Percentiles rank a stretch among this genome's conserved stretches.
Evolutionary conservation across 2,329 filamentous ascomycete species (phyloP).

Genomic region (Fusarium sp.): DNA sequence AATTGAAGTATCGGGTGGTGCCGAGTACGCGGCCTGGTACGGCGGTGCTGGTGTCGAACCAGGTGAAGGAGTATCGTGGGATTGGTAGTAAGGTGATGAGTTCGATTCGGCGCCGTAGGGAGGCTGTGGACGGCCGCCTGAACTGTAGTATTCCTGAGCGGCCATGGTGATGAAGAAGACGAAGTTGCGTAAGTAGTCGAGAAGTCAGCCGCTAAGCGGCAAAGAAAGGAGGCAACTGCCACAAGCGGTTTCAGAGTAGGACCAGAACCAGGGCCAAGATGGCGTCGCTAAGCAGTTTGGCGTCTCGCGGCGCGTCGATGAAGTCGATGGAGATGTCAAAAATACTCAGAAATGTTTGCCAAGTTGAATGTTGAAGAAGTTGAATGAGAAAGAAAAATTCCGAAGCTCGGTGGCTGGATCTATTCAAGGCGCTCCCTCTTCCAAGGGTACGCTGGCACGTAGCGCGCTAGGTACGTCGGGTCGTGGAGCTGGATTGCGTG

Average conservation of each 20-base stretch:
- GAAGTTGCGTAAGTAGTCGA: slow-evolving; percentile 16
- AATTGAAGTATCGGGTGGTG: slow-evolving; percentile 30
- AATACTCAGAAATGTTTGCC: neutral
- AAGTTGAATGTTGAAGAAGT: neutral
- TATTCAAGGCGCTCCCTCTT: slow-evolving; percentile 15
- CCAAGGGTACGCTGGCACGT: slow-evolving; percentile 28
- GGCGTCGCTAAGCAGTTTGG: slow-evolving; percentile 13
- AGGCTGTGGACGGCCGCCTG: slow-evolving; percentile 55
- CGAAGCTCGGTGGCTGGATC: slow-evolving; percentile 33
- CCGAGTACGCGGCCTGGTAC: slow-evolving; percentile 46
- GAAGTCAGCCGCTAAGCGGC: slow-evolving; percentile 34
- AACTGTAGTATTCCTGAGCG: slow-evolving; percentile 72
- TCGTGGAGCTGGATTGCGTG: slow-evolving; percentile 36
- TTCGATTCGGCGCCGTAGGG: slow-evolving; percentile 51
- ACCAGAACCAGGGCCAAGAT: neutral
- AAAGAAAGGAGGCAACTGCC: slow-evolving; percentile 33
- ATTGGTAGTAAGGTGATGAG: slow-evolving; percentile 56
- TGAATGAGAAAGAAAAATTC: slow-evolving; percentile 14
- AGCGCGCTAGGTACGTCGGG: slow-evolving; percentile 6
- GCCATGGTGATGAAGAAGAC: slow-evolving; percentile 59
- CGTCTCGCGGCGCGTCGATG: neutral
- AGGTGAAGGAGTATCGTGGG: slow-evolving; percentile 56
- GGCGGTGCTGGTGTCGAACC: slow-evolving; percentile 53
- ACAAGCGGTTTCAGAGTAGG: slow-evolving; percentile 27
- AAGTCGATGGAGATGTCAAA: neutral